These are phyloP conservation scores for Coemansia sp. DNA, from an alignment of 192 early-diverging fungal genomes.

Conservation along the genomic window DNA sequence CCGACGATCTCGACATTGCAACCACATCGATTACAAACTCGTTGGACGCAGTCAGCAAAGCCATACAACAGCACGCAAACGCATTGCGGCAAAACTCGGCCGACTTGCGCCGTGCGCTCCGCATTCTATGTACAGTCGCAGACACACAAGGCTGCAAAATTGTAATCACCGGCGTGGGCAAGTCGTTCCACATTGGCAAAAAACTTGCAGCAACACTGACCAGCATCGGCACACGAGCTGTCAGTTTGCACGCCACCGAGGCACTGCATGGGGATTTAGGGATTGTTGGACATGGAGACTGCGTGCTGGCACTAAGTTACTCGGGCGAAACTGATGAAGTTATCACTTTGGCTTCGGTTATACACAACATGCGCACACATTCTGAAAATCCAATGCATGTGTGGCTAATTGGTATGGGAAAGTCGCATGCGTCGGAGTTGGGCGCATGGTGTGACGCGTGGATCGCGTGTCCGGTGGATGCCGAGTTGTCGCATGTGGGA, in stretches of 20 bases:
- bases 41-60: constrained; percentile 18
- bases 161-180: constrained; percentile 43
- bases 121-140: constrained; percentile 10
- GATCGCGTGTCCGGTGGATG: constrained; percentile 28
- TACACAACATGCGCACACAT: not conserved
- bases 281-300: constrained; percentile 21
- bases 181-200: constrained; percentile 35
- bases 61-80: constrained; percentile 27
- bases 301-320: constrained; percentile 41
- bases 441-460: constrained; percentile 43
- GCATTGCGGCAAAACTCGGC: constrained; percentile 10
- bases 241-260: constrained; percentile 41
- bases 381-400: not conserved
- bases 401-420: constrained; percentile 34
- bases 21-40: constrained; percentile 14
- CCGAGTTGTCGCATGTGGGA: constrained; percentile 26
- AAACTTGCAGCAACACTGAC: constrained; percentile 47
- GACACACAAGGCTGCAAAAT: constrained; percentile 14
- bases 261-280: constrained; percentile 47
- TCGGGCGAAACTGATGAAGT: constrained; percentile 42
- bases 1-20: constrained; percentile 10
- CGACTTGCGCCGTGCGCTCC: constrained; percentile 18
- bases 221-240: constrained; percentile 31
- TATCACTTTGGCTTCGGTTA: constrained; percentile 10
- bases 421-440: constrained; percentile 14